Evolutionary conservation across 2,329 filamentous ascomycete genomes (phyloP), one percentile per base, ranked within the genome.

Genomic region (Madurella fahalii): DNA sequence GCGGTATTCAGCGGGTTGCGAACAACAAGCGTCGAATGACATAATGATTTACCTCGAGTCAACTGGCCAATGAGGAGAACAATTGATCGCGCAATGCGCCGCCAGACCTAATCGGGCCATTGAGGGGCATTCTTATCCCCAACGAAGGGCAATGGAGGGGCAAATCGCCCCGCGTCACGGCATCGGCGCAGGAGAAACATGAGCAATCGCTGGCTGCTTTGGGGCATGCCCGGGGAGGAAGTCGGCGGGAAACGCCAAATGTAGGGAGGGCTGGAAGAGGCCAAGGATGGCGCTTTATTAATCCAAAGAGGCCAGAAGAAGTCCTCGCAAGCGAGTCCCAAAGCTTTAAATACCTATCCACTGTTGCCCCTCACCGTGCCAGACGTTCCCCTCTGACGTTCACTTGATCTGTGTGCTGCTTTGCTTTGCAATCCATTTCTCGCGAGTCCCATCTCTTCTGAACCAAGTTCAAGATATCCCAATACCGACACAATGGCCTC

Each of bases 401-500:
- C 11, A 12, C 34, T 37, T 15, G 13, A 37, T 15, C 13, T 37
- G 34, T 37, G 34, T 15, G 9, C 34, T 11, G 13, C 9, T 37
- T 11, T 37, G 42, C 32, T 16, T 45, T 34, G 16, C 39, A 43
- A 40, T 41, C 34, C 15, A 12, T 11, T 37, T 37, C 4, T 37
- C 34, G 13, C 11, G 13, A 37, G 3, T 25, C 25, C 25, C 25
- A 7, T 47, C 32, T 40, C 44, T 53, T 54, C 44, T 34, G 34
- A 44, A 25, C 42, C 52, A 47, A 40, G 40, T 18, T 45, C 41
- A 20, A 53, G 47, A 46, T 53, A 61, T 44, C 47, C 53, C 47
- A 44, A 52, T 40, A 59, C 39, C 40, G 51, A 55, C 62, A 70
- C 53, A 63, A 72, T 72, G 69, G 66, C 69, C 59, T 55, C 67